Evolutionary conservation across 192 early-diverging fungal genomes (phyloP).

Genomic region (Podila verticillata): DNA sequence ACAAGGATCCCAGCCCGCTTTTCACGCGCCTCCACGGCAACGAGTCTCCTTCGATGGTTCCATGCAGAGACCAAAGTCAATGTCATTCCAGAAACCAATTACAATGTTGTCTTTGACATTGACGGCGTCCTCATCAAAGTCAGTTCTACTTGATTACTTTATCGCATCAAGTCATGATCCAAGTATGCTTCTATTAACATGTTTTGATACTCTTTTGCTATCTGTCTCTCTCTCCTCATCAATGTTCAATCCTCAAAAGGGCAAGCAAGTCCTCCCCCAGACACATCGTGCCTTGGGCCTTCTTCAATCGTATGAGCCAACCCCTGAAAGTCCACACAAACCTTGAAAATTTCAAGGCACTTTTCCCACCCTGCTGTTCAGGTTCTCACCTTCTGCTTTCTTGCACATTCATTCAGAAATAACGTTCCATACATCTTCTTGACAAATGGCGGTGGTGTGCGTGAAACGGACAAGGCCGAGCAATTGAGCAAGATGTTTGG

Average conservation of each 20-base stretch:
- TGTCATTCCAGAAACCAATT: conserved; percentile 9
- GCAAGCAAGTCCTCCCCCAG: conserved; percentile 73
- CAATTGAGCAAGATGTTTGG: conserved; percentile 70
- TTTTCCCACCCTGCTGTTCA: background rate
- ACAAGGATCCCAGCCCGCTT: no score
- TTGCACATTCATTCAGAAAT: conserved; percentile 25
- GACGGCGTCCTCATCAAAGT: conserved; percentile 92
- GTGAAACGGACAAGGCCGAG: conserved; percentile 75
- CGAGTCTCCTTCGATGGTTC: no score
- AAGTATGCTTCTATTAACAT: background rate
- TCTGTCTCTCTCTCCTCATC: background rate
- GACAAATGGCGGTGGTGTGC: conserved; percentile 90
- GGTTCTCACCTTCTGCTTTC: conserved; percentile 16
- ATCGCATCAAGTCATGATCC: no score
- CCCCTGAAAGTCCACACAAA: no score
- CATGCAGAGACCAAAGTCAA: no score
- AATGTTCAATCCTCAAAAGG: conserved; percentile 42
- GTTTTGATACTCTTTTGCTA: no score
- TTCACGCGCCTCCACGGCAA: no score
- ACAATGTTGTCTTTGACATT: conserved; percentile 73
- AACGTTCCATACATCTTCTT: conserved; percentile 82
- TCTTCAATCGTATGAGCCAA: conserved; percentile 62
- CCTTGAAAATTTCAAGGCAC: no score
- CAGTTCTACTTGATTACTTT: background rate
- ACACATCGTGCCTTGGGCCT: conserved; percentile 72